A percentile compares a stretch with the other conserved stretches of the same genome.
phyloP scores from a whole-genome alignment of 371 early-diverging fungal species.

The Thermomucor indicae-seudaticae region DNA sequence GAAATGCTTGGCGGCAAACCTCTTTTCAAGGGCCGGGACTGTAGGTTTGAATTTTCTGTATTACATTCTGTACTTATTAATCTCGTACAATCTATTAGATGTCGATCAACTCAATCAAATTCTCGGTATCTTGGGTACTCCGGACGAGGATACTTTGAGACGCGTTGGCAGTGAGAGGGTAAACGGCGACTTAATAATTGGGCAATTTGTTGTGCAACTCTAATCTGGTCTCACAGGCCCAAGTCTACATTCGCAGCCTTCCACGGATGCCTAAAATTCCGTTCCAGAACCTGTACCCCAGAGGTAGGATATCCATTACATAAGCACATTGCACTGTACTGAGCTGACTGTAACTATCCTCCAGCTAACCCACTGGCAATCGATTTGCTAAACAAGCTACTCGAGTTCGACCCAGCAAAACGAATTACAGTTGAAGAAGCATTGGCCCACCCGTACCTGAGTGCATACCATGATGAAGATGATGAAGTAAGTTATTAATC shows the following conservation, averaged over 20 bases:
- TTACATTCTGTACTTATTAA: background rate
- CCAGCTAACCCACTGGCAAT: slow-evolving; percentile 64
- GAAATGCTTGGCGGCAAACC: slow-evolving; percentile 91
- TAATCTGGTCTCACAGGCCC: slow-evolving; percentile 59
- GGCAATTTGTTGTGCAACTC: slow-evolving; percentile 3
- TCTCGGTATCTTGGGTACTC: slow-evolving; percentile 94
- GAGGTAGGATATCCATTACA: slow-evolving; percentile 16
- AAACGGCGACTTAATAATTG: slow-evolving; percentile 15
- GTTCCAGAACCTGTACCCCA: slow-evolving; percentile 79
- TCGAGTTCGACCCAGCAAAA: slow-evolving; percentile 77
- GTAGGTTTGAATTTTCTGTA: slow-evolving; percentile 36
- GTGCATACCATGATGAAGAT: slow-evolving; percentile 73
- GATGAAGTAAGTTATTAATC: slow-evolving; percentile 52
- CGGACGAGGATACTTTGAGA: slow-evolving; percentile 88
- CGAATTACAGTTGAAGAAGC: slow-evolving; percentile 84
- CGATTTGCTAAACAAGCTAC: slow-evolving; percentile 75
- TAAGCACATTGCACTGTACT: slow-evolving; percentile 24
- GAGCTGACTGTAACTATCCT: background rate
- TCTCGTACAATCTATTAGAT: slow-evolving; percentile 33
- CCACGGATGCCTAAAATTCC: slow-evolving; percentile 88
- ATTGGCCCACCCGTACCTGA: slow-evolving; percentile 75
- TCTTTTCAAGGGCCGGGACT: slow-evolving; percentile 89
- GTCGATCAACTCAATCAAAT: slow-evolving; percentile 99
- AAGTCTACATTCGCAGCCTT: slow-evolving; percentile 91
- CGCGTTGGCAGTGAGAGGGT: slow-evolving; percentile 80